Evolutionary conservation across 768 basidiomycete genomes (phyloP), one percentile per base, ranked within the genome.

Genomic region (Auricularia sp.): DNA sequence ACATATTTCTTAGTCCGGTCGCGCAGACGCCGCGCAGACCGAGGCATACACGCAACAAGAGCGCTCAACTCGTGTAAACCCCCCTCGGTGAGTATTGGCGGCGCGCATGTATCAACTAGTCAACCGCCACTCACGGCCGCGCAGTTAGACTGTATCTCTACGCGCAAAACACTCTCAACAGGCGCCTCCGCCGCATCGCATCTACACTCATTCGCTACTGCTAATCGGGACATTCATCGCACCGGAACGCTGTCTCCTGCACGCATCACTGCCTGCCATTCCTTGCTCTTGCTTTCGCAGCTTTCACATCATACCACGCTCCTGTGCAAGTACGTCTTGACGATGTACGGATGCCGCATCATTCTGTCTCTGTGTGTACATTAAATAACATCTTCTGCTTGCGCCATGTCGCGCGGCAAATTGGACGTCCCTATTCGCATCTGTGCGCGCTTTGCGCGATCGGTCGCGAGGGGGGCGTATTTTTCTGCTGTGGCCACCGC

Each of bases 1-100:
- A 86, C 67, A 82, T 85, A 24, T 85, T 85, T 69, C 73, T 86
- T 54, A 78, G 83, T 14, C 64, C 62, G 18, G 54, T 61, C n/a
- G 56, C 64, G 42, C 35, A 45, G 61, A 33, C 44, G 6, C 64
- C 54, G 5, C 24, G 65, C 24, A 37, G 59, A 62, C 54, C 63
- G 62, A 34, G 59, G 47, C 39, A 65, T 58, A 18, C 62, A 29
- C 65, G 63, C 35, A 39, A 47, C 37, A 51, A 35, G 44, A 51
- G 56, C 56, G 29, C n/a, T 8, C 56, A 59, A 24, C 8, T 51
- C 21, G 47, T 51, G 47, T 51, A 51, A 51, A 51, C 47, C 14
- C 47, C 39, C 14, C 47, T 51, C 47, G 18, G 47, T 51, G 47
- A 42, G 39, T 42, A 42, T 42, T 42, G 39, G 39, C 29, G 29